Evolutionary conservation across 768 basidiomycete species (phyloP), one percentile per base, ranked within the genome.

Genomic region (Pisolithus sp.): DNA sequence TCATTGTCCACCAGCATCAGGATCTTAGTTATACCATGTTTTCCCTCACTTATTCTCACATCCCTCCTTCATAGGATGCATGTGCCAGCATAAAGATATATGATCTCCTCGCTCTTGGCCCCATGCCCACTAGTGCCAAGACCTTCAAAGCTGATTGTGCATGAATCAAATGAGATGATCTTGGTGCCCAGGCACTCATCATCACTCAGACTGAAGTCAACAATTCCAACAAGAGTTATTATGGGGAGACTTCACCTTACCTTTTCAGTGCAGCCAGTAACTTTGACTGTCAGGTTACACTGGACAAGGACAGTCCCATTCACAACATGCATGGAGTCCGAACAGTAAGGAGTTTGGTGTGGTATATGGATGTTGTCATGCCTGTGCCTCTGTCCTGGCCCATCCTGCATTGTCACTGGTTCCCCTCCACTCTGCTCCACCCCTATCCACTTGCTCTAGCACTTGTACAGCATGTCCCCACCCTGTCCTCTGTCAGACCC

Each of bases 261-360:
- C 78, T 97, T 13, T 80, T 98, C 55, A 93, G 86, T 57, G 83
- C 93, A 17, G 86, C 91, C 8, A 93, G 95, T 15, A 89, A 92
- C 59, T 97, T 93, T 60, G 94, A 97, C 64, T 92, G 90, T 64
- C 78, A 92, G 26, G 87, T 98, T 26, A 73, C 77, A 1, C 72
- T 90, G 59, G 93, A 96, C 71, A 97, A 96, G 73, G 95, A 98
- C 55, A 95, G 96, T 1, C 93, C 93, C 0, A 92, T 99, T 56
- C 93, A 96, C 62, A 96, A 98, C 65, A 96, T 54, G 71, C 82
- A 15, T 99, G 96, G 96, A 93, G 85, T 57, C 93, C 96, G 7
- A 93, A 92, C 60, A 92, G 91, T 46, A 92, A 94, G 68, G 96
- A 99, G 69, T 99, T 99, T 64, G 85, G 84, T 44, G 93, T 97